Base-by-base conservation (phyloP, 2,329 filamentous ascomycete species). In the Thelonectria olida region DNA sequence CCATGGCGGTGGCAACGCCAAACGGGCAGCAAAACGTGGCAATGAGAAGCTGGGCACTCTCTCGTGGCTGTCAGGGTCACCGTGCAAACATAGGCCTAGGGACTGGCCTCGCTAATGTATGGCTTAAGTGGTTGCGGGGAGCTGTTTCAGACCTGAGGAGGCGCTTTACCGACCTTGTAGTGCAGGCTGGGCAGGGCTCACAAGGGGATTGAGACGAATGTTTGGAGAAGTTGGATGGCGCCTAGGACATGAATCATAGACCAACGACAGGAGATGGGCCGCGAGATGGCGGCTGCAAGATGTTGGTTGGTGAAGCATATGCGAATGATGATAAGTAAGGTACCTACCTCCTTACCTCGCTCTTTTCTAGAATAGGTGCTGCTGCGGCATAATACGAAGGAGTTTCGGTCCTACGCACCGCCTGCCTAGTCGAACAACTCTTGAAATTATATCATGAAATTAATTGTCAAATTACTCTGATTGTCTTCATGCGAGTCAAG, bases 111-210 rank as follows among this genome's bases (percentile, higher is more conserved):
- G 31, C 52, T 31, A 22, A 25, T 23, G 39, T 31, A 27, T 56
- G 28, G 47, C 38, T 61, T 56, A 48, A 61, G 52, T 55, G 52
- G 47, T 56, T 55, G 52, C 20, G 52, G 52, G 52, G 47, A 39
- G 51, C 52, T 36, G 58, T 61, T 61, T 61, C 58, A 61, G 27
- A 52, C 48, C 5, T 9, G 39, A 31, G 38, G 42, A 41, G 45
- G 38, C 28, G 45, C 51, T 25, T 52, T 61, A 34, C 36, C 42
- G 36, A 54, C 12, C 38, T 47, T 45, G 41, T 23, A 42, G 15
- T 22, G 17, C 36, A 47, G 27, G 25, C 45, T 34, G 44, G 34
- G 20, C 27, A 28, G 12, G 12, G 36, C n/a, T 36, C 41, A 34
- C 41, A 36, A 50, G 28, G 20, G 22, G 55, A 38, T 17, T 34